These are phyloP conservation scores for Ilyonectria robusta DNA, from an alignment of 2,329 filamentous ascomycete genomes.

Conservation along the genomic window DNA sequence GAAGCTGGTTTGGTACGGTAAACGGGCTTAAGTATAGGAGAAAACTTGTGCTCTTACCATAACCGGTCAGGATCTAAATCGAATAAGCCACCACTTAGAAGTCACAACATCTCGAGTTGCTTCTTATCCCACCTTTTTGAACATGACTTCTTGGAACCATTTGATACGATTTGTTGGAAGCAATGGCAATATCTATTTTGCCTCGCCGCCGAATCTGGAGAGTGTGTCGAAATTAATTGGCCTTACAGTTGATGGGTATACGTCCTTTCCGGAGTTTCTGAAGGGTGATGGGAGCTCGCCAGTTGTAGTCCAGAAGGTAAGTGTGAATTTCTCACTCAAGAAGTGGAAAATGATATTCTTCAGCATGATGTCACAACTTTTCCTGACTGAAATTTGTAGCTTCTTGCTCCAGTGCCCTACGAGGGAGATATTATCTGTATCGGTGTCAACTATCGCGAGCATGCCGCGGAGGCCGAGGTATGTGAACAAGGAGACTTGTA, in stretches of 20 bases:
- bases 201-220: not conserved
- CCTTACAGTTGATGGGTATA: not conserved
- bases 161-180: not conserved
- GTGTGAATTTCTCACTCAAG: not conserved
- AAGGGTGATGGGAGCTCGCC: not conserved
- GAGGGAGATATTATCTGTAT: constrained; percentile 35
- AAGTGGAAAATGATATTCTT: too few species aligned
- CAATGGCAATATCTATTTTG: not conserved
- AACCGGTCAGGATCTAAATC: too few species aligned
- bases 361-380: too few species aligned
- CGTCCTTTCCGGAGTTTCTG: not conserved
- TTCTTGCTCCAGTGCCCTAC: not conserved
- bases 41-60: too few species aligned
- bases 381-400: not conserved
- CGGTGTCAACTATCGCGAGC: constrained; percentile 46
- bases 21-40: too few species aligned
- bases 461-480: constrained; percentile 45
- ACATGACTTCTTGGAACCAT: not conserved
- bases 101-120: not conserved
- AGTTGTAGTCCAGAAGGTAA: not conserved
- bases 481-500: not conserved
- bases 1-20: too few species aligned
- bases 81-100: too few species aligned
- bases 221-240: not conserved
- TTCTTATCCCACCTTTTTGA: not conserved